Conservation (phyloP, 352 stramenopile species). For the Globisporangium lucens region DNA sequence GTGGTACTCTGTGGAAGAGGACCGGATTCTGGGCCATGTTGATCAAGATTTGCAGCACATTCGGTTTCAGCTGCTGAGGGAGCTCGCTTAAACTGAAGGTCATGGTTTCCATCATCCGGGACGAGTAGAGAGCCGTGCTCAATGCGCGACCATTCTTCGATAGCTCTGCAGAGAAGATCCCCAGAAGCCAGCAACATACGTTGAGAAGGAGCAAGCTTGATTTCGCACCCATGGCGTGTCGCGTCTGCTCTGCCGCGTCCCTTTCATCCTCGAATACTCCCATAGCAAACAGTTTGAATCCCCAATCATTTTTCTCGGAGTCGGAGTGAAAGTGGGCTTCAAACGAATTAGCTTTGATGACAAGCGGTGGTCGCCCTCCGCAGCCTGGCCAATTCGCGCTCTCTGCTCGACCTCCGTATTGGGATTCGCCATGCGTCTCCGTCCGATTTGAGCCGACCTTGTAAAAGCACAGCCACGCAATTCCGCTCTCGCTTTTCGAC, state of each 20-base stretch:
- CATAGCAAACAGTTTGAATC: constrained; percentile 82
- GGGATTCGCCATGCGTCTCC: constrained; percentile 43
- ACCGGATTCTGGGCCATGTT: constrained; percentile 31
- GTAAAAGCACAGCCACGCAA: constrained; percentile 74
- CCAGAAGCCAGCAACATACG: constrained; percentile 40
- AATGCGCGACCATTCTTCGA: not conserved
- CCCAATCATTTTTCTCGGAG: constrained; percentile 85
- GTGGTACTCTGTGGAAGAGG: constrained; percentile 38
- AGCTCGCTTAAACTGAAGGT: constrained; percentile 28
- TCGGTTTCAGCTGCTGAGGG: constrained; percentile 41
- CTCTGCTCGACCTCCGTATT: constrained; percentile 62
- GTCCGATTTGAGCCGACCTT: constrained; percentile 46
- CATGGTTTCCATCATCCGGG: constrained; percentile 32
- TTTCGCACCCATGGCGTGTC: constrained; percentile 5
- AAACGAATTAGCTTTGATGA: constrained; percentile 67
- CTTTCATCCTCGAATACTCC: constrained; percentile 51
- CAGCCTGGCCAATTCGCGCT: constrained; percentile 82
- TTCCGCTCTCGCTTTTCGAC: constrained; percentile 63
- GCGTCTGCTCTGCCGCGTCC: not conserved
- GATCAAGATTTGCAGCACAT: constrained; percentile 38
- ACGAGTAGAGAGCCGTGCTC: constrained; percentile 24
- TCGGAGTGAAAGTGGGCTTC: constrained; percentile 86
- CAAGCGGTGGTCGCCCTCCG: constrained; percentile 53
- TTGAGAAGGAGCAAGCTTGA: constrained; percentile 26
- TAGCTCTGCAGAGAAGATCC: constrained; percentile 8